These are phyloP conservation scores for Metarhizium rileyi DNA, from an alignment of 2,329 filamentous ascomycete genomes.

Conservation along the genomic window DNA sequence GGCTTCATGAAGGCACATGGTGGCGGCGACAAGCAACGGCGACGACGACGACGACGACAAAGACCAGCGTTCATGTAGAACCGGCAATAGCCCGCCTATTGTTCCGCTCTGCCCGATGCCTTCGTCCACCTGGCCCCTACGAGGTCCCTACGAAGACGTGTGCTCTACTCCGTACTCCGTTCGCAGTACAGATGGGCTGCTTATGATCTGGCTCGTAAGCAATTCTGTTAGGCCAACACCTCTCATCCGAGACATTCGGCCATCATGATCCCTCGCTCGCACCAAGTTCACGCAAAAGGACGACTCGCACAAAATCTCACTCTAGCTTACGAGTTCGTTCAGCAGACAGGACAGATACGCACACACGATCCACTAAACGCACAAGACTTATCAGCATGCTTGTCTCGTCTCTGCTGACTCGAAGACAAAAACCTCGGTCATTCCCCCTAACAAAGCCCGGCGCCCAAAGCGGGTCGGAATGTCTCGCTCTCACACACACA, in stretches of 20 bases:
- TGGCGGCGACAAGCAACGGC: no score
- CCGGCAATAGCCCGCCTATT: neutral
- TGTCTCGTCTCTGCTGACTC: slow-evolving; percentile 6
- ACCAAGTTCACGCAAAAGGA: neutral
- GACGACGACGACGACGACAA: neutral
- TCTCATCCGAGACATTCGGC: neutral
- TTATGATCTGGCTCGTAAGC: neutral
- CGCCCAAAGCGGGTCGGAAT: slow-evolving; percentile 4
- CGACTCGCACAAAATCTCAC: neutral
- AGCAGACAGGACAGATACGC: neutral
- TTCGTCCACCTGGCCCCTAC: neutral
- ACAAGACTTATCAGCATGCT: slow-evolving; percentile 2
- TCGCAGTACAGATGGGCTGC: neutral
- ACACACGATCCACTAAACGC: neutral
- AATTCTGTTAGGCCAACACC: neutral
- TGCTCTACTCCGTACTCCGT: neutral
- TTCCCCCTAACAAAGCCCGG: neutral
- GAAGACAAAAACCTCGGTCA: neutral
- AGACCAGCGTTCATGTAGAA: neutral
- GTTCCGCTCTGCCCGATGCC: neutral
- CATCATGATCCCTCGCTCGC: neutral
- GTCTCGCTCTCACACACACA: slow-evolving; percentile 7
- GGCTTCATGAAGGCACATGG: neutral
- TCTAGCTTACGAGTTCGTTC: neutral
- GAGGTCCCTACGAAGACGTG: neutral